These are phyloP conservation scores for Phialocephala sp. DNA, from an alignment of 2,329 filamentous ascomycete species.

Conservation along the genomic window DNA sequence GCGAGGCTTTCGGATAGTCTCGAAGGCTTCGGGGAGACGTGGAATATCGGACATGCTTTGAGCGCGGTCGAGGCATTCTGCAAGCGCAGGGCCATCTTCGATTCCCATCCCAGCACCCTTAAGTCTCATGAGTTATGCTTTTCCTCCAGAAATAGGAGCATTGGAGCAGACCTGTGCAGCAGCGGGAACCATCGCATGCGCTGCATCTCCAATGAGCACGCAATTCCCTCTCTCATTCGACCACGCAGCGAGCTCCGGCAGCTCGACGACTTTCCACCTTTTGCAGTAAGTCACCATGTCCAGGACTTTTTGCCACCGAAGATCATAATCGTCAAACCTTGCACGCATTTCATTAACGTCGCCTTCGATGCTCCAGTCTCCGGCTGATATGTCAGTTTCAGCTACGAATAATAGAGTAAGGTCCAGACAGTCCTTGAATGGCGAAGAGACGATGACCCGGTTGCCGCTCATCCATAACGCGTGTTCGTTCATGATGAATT, in stretches of 20 bases:
- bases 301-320: not conserved
- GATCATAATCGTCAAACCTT: not conserved
- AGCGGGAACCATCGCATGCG: conserved; percentile 2
- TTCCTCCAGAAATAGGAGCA: not conserved
- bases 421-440: not conserved
- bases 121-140: not conserved
- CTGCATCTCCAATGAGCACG: conserved; percentile 10
- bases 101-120: conserved; percentile 10
- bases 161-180: not conserved
- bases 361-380: not conserved
- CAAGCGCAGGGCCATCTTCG: conserved; percentile 5
- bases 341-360: not conserved
- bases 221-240: not conserved
- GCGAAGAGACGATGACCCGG: not conserved
- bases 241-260: not conserved
- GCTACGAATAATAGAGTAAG: not conserved
- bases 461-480: not conserved
- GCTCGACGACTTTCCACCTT: conserved; percentile 7
- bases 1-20: not conserved
- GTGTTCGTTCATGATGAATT: not conserved
- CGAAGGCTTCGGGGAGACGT: conserved; percentile 4
- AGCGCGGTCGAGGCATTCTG: conserved; percentile 2
- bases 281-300: not conserved
- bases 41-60: not conserved
- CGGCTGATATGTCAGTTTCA: not conserved